Conservation (phyloP, 257 asterid species). For the Nemophila menziesii region DNA sequence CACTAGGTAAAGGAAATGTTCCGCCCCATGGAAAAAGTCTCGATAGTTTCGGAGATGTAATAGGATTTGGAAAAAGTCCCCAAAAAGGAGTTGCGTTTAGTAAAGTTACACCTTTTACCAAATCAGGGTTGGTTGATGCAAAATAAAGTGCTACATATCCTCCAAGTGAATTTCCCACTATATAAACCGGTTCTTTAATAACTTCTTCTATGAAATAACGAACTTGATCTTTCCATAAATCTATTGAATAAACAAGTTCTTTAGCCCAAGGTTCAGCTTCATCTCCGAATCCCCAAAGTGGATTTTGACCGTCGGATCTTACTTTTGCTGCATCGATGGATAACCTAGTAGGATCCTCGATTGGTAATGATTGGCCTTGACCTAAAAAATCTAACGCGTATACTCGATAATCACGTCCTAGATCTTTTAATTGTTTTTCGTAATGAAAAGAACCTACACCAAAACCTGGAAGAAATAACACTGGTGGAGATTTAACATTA, state of each 20-base stretch:
- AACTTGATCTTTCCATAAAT: slow-evolving; percentile 87
- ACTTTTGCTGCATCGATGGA: slow-evolving; percentile 17
- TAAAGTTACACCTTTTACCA: slow-evolving; percentile 87
- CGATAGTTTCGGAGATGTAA: slow-evolving; percentile 61
- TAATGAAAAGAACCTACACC: slow-evolving; percentile 97
- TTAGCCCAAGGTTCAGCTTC: slow-evolving; percentile 81
- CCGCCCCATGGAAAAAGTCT: slow-evolving; percentile 85
- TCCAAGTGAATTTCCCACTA: slow-evolving; percentile 92
- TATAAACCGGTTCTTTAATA: slow-evolving; percentile 76
- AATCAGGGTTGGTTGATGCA: slow-evolving; percentile 67
- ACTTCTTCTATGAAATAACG: slow-evolving; percentile 73
- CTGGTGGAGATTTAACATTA: slow-evolving; percentile 58
- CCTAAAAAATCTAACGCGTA: slow-evolving; percentile 88
- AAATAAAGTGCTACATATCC: slow-evolving; percentile 83
- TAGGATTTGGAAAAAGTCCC: slow-evolving; percentile 89
- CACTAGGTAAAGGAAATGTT: slow-evolving; percentile 75
- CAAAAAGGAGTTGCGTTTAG: slow-evolving; percentile 93
- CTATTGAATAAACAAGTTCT: slow-evolving; percentile 71
- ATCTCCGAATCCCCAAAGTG: slow-evolving; percentile 82
- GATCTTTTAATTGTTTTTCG: slow-evolving; percentile 80
- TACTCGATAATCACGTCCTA: slow-evolving; percentile 67
- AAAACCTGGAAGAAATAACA: slow-evolving; percentile 91
- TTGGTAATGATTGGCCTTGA: slow-evolving; percentile 80
- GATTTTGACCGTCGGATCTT: slow-evolving; percentile 24
- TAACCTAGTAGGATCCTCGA: slow-evolving; percentile 60